phyloP scores from a whole-genome alignment of 306 rosid species.

The barrel medic (Medicago truncatula) region DNA sequence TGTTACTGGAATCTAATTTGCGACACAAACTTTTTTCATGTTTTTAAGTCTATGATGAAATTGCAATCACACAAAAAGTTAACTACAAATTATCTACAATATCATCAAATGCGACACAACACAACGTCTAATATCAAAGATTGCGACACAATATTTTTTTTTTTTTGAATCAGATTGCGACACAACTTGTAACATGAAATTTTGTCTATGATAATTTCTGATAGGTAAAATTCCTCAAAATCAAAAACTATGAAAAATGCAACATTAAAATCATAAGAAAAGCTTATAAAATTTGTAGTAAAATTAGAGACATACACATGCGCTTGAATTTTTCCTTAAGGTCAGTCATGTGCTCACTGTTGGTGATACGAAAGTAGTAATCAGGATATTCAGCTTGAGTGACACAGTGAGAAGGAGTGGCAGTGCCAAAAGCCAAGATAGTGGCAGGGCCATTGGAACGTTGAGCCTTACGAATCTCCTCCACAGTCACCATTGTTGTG shows the following conservation, averaged over 20 bases:
- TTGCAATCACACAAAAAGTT: neutral
- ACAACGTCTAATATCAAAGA: too few relatives aligned
- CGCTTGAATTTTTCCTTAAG: conserved; percentile 67
- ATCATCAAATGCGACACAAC: neutral
- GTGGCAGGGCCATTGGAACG: conserved; percentile 64
- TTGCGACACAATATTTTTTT: neutral
- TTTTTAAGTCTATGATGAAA: too few relatives aligned
- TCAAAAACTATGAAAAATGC: too few relatives aligned
- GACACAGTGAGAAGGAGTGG: conserved; percentile 53
- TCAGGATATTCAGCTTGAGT: conserved; percentile 62
- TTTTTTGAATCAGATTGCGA: too few relatives aligned
- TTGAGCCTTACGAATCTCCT: conserved; percentile 58
- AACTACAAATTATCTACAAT: neutral
- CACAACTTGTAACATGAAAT: neutral
- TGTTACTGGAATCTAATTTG: neutral
- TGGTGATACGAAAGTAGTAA: conserved; percentile 68
- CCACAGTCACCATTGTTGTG: conserved; percentile 52
- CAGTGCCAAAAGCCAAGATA: conserved; percentile 63
- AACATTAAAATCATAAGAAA: too few relatives aligned
- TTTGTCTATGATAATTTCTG: too few relatives aligned
- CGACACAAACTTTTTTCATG: neutral
- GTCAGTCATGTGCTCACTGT: conserved; percentile 64
- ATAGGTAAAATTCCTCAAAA: too few relatives aligned
- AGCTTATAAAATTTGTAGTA: too few relatives aligned
- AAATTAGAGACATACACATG: conserved; percentile 50